Evolutionary conservation across 345 rosid genomes (phyloP).

Genomic region (Lepidium aucheri): DNA sequence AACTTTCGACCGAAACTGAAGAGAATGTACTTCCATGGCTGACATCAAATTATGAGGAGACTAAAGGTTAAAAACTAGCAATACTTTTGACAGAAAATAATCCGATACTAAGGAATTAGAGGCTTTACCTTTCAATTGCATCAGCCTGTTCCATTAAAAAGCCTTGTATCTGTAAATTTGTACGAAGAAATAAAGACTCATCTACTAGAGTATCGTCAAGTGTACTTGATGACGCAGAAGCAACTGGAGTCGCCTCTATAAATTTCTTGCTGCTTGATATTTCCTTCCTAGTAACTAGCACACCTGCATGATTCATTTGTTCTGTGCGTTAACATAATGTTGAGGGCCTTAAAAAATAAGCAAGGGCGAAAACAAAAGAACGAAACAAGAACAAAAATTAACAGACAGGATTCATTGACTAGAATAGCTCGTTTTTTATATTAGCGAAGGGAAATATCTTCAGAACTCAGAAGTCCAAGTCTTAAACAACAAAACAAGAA

Average conservation of each 20-base stretch:
- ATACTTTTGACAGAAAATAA: background rate
- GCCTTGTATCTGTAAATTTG: constrained; percentile 84
- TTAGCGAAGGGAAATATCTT: background rate
- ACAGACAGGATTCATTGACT: background rate
- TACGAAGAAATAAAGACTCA: constrained; percentile 53
- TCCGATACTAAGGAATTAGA: background rate
- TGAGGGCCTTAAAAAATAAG: constrained; percentile 8
- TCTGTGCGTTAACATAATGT: background rate
- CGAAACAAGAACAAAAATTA: background rate
- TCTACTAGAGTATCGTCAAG: constrained; percentile 26
- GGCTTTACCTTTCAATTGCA: constrained; percentile 66
- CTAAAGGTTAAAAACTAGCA: background rate
- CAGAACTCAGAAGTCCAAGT: background rate
- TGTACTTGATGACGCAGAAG: constrained; percentile 31
- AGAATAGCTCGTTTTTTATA: background rate
- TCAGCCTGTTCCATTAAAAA: constrained; percentile 83
- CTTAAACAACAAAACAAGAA: background rate
- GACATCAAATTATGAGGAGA: constrained; percentile 23
- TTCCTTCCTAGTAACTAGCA: constrained; percentile 39
- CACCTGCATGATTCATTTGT: constrained; percentile 44
- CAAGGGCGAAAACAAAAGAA: background rate
- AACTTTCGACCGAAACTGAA: constrained; percentile 52
- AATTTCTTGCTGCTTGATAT: constrained; percentile 37
- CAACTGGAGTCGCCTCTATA: constrained; percentile 36
- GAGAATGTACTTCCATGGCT: constrained; percentile 74